Conservation (phyloP, 768 basidiomycete species). For the Rossbeevera mucosa region DNA sequence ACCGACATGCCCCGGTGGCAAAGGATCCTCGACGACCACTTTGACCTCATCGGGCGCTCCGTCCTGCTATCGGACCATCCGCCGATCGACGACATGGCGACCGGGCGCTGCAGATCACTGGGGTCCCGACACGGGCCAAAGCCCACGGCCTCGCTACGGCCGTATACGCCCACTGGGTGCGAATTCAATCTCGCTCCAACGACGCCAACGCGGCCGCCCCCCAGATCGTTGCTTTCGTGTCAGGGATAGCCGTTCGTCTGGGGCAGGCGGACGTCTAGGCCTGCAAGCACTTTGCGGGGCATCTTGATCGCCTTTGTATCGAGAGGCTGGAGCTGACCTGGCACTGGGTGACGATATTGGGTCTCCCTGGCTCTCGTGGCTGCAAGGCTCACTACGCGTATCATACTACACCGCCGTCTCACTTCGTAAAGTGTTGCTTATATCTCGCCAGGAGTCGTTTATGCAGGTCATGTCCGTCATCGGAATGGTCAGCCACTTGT, state of each 20-base stretch:
- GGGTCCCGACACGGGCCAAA: constrained; percentile 8
- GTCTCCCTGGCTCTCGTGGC: neutral
- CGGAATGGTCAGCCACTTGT: constrained; percentile 15
- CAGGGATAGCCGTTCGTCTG: constrained; percentile 4
- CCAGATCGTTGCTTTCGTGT: constrained; percentile 8
- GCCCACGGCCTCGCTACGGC: constrained; percentile 9
- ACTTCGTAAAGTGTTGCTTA: neutral
- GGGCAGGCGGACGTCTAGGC: constrained; percentile 5
- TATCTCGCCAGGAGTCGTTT: constrained; percentile 8
- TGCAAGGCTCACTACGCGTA: constrained; percentile 3
- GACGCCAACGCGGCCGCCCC: constrained; percentile 5
- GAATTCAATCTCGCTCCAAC: constrained; percentile 10
- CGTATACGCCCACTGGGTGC: constrained; percentile 14
- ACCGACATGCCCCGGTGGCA: constrained; percentile 8
- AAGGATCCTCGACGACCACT: constrained; percentile 12
- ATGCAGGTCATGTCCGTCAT: constrained; percentile 13
- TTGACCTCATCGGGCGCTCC: constrained; percentile 10
- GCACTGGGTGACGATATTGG: constrained; percentile 12
- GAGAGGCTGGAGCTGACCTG: constrained; percentile 12
- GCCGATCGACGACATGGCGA: constrained; percentile 8
- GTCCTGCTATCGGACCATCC: constrained; percentile 3
- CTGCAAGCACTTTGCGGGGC: constrained; percentile 8
- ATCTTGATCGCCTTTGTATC: constrained; percentile 8
- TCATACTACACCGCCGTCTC: constrained; percentile 9
- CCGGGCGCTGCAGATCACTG: constrained; percentile 9